A percentile compares a stretch with the other conserved stretches of the same genome.
phyloP scores from a whole-genome alignment of 2,329 filamentous ascomycete genomes.

The Fusarium musae region DNA sequence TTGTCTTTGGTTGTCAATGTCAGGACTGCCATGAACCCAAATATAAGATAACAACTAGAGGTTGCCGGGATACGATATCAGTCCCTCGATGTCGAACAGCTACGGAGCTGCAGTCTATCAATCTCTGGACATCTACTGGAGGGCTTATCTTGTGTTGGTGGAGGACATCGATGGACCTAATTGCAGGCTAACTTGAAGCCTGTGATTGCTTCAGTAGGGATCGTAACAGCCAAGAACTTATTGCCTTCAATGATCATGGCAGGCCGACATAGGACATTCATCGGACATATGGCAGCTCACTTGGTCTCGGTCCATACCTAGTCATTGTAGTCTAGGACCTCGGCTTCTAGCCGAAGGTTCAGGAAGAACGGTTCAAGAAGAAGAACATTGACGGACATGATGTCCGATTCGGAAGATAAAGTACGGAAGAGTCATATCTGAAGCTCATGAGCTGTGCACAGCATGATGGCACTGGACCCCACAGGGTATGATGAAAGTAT shows the following conservation, averaged over 20 bases:
- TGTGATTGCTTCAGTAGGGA: background rate
- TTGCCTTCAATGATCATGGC: background rate
- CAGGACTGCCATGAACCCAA: background rate
- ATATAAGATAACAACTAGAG: background rate
- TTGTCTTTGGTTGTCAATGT: background rate
- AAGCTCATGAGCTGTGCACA: constrained; percentile 2
- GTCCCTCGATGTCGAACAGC: background rate
- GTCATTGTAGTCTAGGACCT: constrained; percentile 13
- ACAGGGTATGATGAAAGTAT: background rate
- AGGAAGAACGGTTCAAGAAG: background rate
- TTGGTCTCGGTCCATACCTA: background rate
- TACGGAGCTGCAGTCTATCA: background rate
- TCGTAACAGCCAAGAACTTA: background rate
- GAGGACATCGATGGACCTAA: background rate
- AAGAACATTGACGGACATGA: background rate
- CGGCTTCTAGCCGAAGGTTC: constrained; percentile 26
- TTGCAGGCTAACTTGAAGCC: background rate
- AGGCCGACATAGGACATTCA: background rate
- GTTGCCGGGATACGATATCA: constrained; percentile 1
- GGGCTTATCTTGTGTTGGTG: constrained; percentile 2
- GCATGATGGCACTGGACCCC: background rate
- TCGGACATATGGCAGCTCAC: constrained; percentile 25
- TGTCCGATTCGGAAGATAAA: constrained; percentile 17
- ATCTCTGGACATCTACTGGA: background rate
- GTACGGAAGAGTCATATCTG: background rate